Evolutionary conservation across 164 flowering plant species (phyloP).

Genomic region (Santalum album): DNA sequence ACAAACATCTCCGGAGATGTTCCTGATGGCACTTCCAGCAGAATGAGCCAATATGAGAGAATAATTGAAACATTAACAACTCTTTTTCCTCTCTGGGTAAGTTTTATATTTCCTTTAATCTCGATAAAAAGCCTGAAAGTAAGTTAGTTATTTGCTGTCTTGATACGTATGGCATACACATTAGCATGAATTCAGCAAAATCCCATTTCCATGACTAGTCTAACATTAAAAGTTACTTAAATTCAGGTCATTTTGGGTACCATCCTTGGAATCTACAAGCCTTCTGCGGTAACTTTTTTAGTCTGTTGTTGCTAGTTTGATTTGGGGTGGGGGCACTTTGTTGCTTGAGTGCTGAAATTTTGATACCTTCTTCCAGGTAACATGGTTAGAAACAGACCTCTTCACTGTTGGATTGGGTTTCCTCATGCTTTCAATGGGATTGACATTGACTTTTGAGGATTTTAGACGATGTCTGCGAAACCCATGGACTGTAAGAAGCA

Average conservation of each 20-base stretch:
- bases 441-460: constrained; percentile 95
- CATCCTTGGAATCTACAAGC: constrained; percentile 82
- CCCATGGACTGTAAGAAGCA: constrained; percentile 91
- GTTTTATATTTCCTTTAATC: constrained; percentile 9
- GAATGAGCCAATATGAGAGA: constrained; percentile 58
- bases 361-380: constrained; percentile 50
- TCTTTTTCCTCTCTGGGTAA: constrained; percentile 94
- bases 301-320: constrained; percentile 3
- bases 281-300: constrained; percentile 57
- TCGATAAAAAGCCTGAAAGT: background rate
- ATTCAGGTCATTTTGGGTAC: constrained; percentile 88
- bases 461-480: constrained; percentile 84
- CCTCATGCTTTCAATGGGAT: constrained; percentile 99
- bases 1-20: constrained; percentile 59
- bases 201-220: too few species aligned
- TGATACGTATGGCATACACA: too few species aligned
- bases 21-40: constrained; percentile 38
- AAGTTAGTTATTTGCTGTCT: too few species aligned
- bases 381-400: constrained; percentile 91
- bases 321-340: too few species aligned
- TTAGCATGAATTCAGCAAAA: too few species aligned
- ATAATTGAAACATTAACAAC: constrained; percentile 84
- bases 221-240: background rate
- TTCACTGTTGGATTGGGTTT: constrained; percentile 91
- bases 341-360: constrained; percentile 6